Evolutionary conservation across 148 eudicot species (phyloP).

Genomic region (Talinum fruticosum): DNA sequence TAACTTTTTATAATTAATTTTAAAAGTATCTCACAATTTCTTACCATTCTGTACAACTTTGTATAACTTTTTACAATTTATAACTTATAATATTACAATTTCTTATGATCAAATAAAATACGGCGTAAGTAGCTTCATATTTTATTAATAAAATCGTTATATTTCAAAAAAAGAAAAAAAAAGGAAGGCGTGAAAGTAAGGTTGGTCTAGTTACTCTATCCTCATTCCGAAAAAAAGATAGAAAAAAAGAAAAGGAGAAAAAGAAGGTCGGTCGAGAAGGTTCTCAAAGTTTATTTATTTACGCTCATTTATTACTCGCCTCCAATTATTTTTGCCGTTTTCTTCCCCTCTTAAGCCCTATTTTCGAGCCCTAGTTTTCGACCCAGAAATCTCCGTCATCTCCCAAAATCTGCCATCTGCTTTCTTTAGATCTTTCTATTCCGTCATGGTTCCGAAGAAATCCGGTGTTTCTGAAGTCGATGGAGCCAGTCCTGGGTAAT

Average conservation of each 20-base stretch:
- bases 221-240: no score
- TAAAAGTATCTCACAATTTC: no score
- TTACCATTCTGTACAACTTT: no score
- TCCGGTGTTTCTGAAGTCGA: conserved; percentile 44
- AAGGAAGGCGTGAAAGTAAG: no score
- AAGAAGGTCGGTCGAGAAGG: conserved; percentile 3
- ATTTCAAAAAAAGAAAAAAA: no score
- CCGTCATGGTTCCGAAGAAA: conserved; percentile 42
- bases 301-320: background rate
- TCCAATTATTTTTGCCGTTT: background rate
- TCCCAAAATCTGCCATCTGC: background rate
- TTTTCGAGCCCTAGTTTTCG: conserved; percentile 15
- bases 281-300: background rate
- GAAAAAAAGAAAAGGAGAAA: background rate
- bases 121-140: no score
- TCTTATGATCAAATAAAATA: no score
- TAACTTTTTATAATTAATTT: no score
- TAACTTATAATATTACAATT: no score
- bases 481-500: conserved; percentile 79
- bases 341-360: conserved; percentile 7
- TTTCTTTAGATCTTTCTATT: background rate
- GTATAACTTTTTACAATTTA: no score
- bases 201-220: no score
- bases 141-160: no score
- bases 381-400: background rate